A percentile compares a stretch with the other conserved stretches of the same genome.
These are phyloP conservation scores for Rhododendron mucronatum DNA, from an alignment of 148 eudicot genomes.

Conservation along the genomic window DNA sequence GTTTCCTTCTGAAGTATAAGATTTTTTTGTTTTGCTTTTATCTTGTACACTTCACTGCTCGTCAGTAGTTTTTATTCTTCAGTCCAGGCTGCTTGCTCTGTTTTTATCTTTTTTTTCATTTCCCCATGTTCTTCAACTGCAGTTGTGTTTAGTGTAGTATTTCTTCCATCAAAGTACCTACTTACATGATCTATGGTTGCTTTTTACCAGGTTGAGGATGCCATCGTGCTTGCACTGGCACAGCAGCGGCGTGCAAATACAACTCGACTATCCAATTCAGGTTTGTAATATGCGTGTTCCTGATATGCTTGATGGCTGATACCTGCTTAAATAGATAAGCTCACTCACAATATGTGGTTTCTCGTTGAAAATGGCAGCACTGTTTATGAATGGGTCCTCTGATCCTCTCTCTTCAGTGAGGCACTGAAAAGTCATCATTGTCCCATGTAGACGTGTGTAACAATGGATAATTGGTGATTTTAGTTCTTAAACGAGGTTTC, in stretches of 20 bases:
- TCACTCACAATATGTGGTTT: not conserved
- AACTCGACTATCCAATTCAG: not conserved
- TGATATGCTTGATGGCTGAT: not conserved
- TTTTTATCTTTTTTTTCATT: not conserved
- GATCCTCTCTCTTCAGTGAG: not conserved
- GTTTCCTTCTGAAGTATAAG: slow-evolving; percentile 23
- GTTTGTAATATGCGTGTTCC: not conserved
- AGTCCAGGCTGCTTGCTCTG: not conserved
- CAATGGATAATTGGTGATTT: not conserved
- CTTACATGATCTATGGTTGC: not conserved
- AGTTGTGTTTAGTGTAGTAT: not conserved
- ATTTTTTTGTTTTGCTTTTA: not conserved
- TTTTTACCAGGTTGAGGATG: slow-evolving; percentile 83
- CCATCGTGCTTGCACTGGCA: slow-evolving; percentile 71
- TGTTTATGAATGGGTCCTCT: not conserved
- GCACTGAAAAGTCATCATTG: not conserved
- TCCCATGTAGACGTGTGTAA: not conserved
- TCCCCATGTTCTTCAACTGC: not conserved
- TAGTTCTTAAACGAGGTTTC: not conserved
- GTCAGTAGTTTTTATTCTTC: not conserved
- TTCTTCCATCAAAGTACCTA: not conserved
- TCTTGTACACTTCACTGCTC: not conserved
- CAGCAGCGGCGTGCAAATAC: slow-evolving; percentile 20
- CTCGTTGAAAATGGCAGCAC: not conserved
- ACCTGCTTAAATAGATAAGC: not conserved